Base-by-base conservation (phyloP, 306 rosid species). In the Quercus wislizeni region DNA sequence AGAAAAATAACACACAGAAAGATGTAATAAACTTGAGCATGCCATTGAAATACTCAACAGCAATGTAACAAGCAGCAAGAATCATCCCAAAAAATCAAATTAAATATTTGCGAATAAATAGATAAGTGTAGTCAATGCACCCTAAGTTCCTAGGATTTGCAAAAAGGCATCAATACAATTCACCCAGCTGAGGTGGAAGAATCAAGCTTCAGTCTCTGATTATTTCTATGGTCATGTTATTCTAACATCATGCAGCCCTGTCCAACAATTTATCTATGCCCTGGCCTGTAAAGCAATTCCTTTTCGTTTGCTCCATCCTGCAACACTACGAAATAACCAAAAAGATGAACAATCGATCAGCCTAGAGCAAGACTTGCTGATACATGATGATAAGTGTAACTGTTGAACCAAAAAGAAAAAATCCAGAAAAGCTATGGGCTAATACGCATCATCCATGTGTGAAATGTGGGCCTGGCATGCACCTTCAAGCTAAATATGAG, bases 271-370 rank as follows among this genome's bases (percentile, higher is more conserved):
- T 35, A 69, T 55, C 58, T 76, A 67, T n/a, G 69, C 68, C 73
- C 78, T 63, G 14, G 69, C 68, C 73, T 57, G 25, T 25, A n/a
- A 76, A 74, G 57, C 19, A 82, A 14, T 55, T 75, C 46, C 65
- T 3, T 68, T 54, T 15, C 5, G 56, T 51, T 74, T 68, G 61
- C 80, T 74, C 69, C 49, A 11, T 52, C 82, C 71, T 78, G 77
- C 80, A 69, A n/a, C 23, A 56, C 49, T 15, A 61, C 65, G 61
- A 38, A 58, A 62, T 38, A 78, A 20, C 51, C 18, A 28, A 75
- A 14, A 75, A 8, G 6, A 49, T 10, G 13, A 28, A 75, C n/a
- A 75, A 13, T 15, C 5, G 15, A 21, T 25, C 49, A 61, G 23
- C 51, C 23, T 23, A 18, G 28, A 21, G 25, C 12, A 55, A 57